phyloP scores from a whole-genome alignment of 441 rosid species.

The Corymbia calophylla region DNA sequence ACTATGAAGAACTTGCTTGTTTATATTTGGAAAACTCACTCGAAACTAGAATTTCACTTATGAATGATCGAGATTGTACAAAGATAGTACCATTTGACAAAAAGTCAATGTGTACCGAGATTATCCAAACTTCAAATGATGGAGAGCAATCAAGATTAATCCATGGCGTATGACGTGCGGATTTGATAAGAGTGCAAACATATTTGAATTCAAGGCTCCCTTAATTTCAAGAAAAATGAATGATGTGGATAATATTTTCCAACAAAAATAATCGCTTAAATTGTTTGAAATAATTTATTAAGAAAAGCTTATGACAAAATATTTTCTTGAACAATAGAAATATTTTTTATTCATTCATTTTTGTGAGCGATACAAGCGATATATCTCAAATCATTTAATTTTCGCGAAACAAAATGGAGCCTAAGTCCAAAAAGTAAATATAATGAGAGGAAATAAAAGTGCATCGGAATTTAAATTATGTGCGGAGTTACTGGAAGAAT shows the following conservation, averaged over 20 bases:
- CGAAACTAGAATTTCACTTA: neutral
- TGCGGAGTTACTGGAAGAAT: neutral
- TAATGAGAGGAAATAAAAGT: neutral
- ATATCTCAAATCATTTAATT: too few species aligned
- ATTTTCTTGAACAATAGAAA: too few species aligned
- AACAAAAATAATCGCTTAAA: too few species aligned
- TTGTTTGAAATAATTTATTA: too few species aligned
- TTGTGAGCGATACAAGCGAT: too few species aligned
- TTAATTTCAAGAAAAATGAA: too few species aligned
- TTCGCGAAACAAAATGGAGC: too few species aligned
- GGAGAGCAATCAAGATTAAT: neutral
- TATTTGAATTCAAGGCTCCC: too few species aligned
- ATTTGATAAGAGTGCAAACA: neutral
- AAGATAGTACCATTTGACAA: neutral
- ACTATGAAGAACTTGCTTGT: accelerated
- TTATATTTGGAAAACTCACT: too few species aligned
- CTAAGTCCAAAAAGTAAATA: neutral
- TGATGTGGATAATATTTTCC: too few species aligned
- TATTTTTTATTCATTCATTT: too few species aligned
- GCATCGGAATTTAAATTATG: neutral
- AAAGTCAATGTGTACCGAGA: neutral
- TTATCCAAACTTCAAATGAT: neutral
- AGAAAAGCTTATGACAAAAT: too few species aligned
- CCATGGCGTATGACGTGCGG: neutral
- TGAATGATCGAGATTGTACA: neutral